A percentile compares a stretch with the other conserved stretches of the same genome.
Conservation (phyloP, 202 grass and related monocot genomes). For the Panicum hallii region DNA sequence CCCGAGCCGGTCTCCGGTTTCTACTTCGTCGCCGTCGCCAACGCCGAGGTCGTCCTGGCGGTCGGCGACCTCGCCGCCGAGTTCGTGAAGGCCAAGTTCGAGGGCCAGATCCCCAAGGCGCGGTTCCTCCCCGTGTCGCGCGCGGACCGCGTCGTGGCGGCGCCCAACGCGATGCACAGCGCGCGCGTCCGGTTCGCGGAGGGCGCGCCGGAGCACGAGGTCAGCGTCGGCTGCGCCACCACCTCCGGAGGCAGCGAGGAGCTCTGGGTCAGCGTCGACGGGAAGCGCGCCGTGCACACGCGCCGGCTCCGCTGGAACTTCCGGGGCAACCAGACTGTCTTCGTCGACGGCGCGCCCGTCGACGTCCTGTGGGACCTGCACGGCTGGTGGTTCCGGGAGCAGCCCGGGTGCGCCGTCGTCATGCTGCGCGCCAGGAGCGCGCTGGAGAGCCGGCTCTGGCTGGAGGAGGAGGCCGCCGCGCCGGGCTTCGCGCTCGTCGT, state of each 20-base stretch:
- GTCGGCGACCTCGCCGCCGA: slow-evolving; percentile 72
- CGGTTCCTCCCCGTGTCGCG: slow-evolving; percentile 47
- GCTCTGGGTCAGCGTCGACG: slow-evolving; percentile 82
- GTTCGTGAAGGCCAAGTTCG: slow-evolving; percentile 66
- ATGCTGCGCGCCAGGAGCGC: slow-evolving; percentile 77
- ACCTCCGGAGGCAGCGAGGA: slow-evolving; percentile 40
- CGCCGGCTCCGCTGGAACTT: slow-evolving; percentile 85
- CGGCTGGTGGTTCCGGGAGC: slow-evolving; percentile 70
- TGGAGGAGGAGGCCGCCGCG: slow-evolving; percentile 70
- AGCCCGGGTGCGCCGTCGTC: slow-evolving; percentile 65
- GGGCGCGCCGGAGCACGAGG: slow-evolving; percentile 80
- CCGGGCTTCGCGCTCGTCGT: slow-evolving; percentile 80
- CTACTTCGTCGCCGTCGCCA: slow-evolving; percentile 75
- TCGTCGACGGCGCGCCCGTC: slow-evolving; percentile 82
- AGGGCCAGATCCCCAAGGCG: slow-evolving; percentile 58
- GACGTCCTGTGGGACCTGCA: slow-evolving; percentile 94
- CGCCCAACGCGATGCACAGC: slow-evolving; percentile 41
- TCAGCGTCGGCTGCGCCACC: slow-evolving; percentile 62
- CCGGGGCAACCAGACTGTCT: slow-evolving; percentile 91
- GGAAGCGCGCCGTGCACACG: slow-evolving; percentile 73
- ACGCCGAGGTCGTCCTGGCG: slow-evolving; percentile 65
- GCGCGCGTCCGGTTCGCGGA: slow-evolving; percentile 66
- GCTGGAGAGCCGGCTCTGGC: slow-evolving; percentile 87
- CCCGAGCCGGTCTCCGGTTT: slow-evolving; percentile 70
- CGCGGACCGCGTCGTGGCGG: slow-evolving; percentile 67